A percentile compares a stretch with the other conserved stretches of the same genome.
Evolutionary conservation across 1,139 yeast genomes (phyloP).

Genomic region (Nadsonia commutata): DNA sequence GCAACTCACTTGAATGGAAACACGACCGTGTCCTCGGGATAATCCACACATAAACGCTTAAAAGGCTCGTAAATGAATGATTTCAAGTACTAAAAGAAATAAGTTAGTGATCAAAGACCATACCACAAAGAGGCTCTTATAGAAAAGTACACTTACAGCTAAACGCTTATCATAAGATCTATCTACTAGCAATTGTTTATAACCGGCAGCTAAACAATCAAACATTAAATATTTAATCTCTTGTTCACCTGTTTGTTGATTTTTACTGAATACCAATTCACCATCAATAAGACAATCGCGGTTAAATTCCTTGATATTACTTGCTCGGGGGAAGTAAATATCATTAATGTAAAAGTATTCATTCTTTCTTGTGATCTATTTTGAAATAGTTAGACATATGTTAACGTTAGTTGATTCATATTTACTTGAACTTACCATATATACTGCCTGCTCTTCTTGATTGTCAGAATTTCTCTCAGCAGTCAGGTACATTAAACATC

Average conservation of each 20-base stretch:
- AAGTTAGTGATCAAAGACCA: not conserved
- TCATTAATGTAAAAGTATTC: constrained; percentile 71
- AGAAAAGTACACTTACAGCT: constrained; percentile 26
- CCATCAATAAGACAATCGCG: constrained; percentile 89
- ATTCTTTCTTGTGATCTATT: constrained; percentile 62
- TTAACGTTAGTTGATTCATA: too few species aligned
- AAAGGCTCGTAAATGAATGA: constrained; percentile 74
- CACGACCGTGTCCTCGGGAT: constrained; percentile 59
- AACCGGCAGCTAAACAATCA: constrained; percentile 71
- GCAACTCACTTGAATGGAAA: constrained; percentile 88
- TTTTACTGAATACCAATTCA: constrained; percentile 45
- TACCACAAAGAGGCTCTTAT: not conserved
- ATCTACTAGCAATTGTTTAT: constrained; percentile 54
- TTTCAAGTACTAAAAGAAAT: constrained; percentile 39
- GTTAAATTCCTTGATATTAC: constrained; percentile 46
- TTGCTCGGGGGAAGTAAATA: constrained; percentile 64
- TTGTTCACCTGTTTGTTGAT: constrained; percentile 31
- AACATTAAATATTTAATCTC: constrained; percentile 75
- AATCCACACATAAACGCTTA: constrained; percentile 44
- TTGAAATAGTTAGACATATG: not conserved
- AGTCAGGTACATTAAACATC: constrained; percentile 68
- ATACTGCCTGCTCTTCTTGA: constrained; percentile 29
- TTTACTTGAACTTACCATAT: constrained; percentile 19
- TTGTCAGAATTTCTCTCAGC: constrained; percentile 29
- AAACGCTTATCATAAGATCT: constrained; percentile 66